Percentiles rank a stretch among this genome's conserved stretches.
These are phyloP conservation scores for Rubus parviflorus DNA, from an alignment of 306 rosid genomes.

Conservation along the genomic window DNA sequence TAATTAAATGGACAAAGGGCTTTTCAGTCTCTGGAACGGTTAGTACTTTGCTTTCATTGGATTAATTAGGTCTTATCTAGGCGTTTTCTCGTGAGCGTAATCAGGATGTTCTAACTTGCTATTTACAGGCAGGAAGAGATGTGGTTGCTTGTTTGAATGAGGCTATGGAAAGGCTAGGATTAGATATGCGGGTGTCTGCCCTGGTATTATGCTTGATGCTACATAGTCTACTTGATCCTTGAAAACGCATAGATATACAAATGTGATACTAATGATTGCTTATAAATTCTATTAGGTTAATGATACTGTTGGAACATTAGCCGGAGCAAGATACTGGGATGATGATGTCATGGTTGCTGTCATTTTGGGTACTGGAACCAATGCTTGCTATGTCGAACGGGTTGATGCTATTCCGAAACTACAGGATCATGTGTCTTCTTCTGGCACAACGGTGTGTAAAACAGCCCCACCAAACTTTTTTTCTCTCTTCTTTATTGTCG, in stretches of 20 bases:
- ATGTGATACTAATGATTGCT: conserved; percentile 9
- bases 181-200: conserved; percentile 88
- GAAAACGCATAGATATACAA: neutral
- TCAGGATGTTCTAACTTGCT: conserved; percentile 19
- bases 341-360: conserved; percentile 83
- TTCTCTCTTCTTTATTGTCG: conserved; percentile 17
- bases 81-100: neutral
- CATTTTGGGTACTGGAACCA: conserved; percentile 96
- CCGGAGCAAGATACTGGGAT: conserved; percentile 92
- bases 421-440: conserved; percentile 51
- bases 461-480: neutral
- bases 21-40: conserved; percentile 91
- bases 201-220: conserved; percentile 57
- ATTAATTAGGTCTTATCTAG: neutral
- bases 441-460: conserved; percentile 65
- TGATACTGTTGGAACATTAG: conserved; percentile 86
- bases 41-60: conserved; percentile 16
- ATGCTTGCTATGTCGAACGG: conserved; percentile 86
- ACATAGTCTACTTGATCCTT: neutral
- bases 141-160: conserved; percentile 90
- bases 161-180: conserved; percentile 77
- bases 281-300: conserved; percentile 52
- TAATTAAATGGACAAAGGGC: conserved; percentile 96
- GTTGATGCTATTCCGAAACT: conserved; percentile 67
- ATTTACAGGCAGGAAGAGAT: conserved; percentile 79